These are phyloP conservation scores for Triticum timopheevii DNA, from an alignment of 176 grass and related monocot species.

Conservation along the genomic window DNA sequence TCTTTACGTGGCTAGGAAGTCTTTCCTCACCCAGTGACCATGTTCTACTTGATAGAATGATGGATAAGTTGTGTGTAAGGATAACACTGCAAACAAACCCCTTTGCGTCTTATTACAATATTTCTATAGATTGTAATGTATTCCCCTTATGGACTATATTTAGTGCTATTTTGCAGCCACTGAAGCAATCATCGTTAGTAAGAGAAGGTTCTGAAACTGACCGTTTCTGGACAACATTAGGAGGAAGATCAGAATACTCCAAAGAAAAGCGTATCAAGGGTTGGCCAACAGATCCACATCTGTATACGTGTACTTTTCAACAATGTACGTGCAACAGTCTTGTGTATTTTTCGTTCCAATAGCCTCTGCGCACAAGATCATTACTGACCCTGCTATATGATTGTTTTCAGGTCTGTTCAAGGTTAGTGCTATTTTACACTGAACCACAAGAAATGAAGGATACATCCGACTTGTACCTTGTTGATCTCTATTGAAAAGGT, in stretches of 20 bases:
- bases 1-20: constrained; percentile 65
- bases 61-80: constrained; percentile 67
- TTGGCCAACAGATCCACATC: constrained; percentile 56
- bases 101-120: neutral
- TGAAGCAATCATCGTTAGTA: constrained; percentile 59
- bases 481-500: neutral
- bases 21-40: constrained; percentile 62
- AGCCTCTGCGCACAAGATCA: neutral
- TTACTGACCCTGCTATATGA: constrained; percentile 26
- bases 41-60: constrained; percentile 58
- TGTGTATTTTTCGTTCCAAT: neutral
- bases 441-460: neutral
- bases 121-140: constrained; percentile 3
- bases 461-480: constrained; percentile 4
- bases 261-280: constrained; percentile 56
- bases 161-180: constrained; percentile 46
- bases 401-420: constrained; percentile 54
- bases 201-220: constrained; percentile 82
- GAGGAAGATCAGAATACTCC: constrained; percentile 68
- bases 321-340: constrained; percentile 45
- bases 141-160: neutral
- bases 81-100: constrained; percentile 4
- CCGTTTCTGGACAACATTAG: constrained; percentile 72
- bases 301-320: constrained; percentile 60
- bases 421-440: constrained; percentile 24